phyloP scores from a whole-genome alignment of 305 asterid genomes.

The Solanum chacoense region DNA sequence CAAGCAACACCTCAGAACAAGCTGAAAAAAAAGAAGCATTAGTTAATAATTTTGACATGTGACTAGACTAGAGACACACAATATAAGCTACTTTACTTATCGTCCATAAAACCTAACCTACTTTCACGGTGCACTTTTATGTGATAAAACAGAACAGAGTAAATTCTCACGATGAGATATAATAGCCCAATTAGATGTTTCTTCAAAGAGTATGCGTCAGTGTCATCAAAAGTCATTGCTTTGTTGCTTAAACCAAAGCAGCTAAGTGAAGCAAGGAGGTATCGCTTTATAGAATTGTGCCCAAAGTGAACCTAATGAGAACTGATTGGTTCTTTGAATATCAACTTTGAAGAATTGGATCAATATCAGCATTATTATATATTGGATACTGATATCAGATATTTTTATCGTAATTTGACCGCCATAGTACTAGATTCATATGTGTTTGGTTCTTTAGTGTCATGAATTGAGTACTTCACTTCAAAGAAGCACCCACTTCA shows the following conservation, averaged over 20 bases:
- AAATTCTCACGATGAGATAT: not conserved
- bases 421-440: not conserved
- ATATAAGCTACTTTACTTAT: not conserved
- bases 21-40: conserved; percentile 36
- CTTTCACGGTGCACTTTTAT: not conserved
- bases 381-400: not conserved
- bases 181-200: not conserved
- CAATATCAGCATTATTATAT: not conserved
- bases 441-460: not conserved
- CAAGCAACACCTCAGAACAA: conserved; percentile 72
- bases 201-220: not conserved
- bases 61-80: not conserved
- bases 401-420: not conserved
- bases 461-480: not conserved
- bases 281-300: not conserved
- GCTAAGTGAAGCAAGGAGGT: not conserved
- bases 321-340: not conserved
- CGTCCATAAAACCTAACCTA: not conserved
- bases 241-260: not conserved
- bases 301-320: not conserved
- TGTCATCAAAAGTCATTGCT: not conserved
- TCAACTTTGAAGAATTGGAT: not conserved
- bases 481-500: not conserved
- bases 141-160: not conserved
- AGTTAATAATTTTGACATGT: not conserved